Evolutionary conservation across 1,284 basidiomycete species (phyloP), one percentile per base, ranked within the genome.

Genomic region (Sanghuangporus weigelae): DNA sequence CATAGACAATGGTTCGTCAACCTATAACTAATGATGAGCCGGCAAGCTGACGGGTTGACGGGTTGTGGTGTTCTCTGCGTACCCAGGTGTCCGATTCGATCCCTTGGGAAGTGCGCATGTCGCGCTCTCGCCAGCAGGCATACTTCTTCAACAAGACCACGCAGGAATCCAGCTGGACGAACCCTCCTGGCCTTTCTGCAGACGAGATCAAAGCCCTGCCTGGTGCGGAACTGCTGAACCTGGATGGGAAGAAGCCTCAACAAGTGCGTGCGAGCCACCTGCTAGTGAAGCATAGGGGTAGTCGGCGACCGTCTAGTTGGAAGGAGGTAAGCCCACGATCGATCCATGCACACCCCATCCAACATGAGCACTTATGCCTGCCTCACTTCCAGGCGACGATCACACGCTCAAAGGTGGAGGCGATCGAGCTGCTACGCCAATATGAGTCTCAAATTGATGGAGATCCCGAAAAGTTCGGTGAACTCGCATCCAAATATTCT

Each of bases 251-350:
- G 1, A 67, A 69, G 59, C 76, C 80, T 10, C 82, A 78, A 14
- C 83, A 93, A 75, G 93, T 98, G 39, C 86, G 95, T 63, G 96
- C 96, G 11, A 96, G 93, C 73, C 97, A 99, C 78, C 79, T 99
- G 67, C 79, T 99, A 61, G 89, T 98, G 69, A 99, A 99, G 79
- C 96, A 98, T 76, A 78, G 77, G 31, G 92, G 84, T 12, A 96
- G 93, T 73, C 81, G 97, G 64, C 80, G 95, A 59, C 93, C 97
- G 5, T 86, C 90, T 60, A 93, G 90, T 72, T 97, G 95, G 95
- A 93, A 93, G 74, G 89, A 95, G 81, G 94, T 93, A 69, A 68
- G 90, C 78, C 39, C 21, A 42, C 53, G 16, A 36, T 23, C 53
- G 16, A 36, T 23, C n/a, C 49, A 51, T 11, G 49, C 49, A 23